Evolutionary conservation across 352 stramenopile species (phyloP).

Genomic region (Pythium dissotocum): DNA sequence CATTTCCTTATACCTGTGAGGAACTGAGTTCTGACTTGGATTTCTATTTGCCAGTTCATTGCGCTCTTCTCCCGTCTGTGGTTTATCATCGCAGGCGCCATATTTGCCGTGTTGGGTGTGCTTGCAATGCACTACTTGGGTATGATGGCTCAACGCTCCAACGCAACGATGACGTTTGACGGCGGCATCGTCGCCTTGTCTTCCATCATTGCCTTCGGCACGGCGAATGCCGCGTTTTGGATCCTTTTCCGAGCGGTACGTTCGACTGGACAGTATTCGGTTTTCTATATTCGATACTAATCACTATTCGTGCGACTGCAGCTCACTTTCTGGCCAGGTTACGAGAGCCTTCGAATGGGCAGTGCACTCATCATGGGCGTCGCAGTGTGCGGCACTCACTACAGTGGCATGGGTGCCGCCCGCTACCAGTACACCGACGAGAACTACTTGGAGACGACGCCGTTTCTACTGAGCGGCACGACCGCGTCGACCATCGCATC

Average conservation of each 20-base stretch:
- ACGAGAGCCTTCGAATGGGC: slow-evolving; percentile 50
- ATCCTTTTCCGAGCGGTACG: slow-evolving; percentile 65
- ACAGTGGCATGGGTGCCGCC: slow-evolving; percentile 59
- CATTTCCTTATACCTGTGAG: too few relatives aligned
- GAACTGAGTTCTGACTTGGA: too few relatives aligned
- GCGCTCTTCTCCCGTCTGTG: slow-evolving; percentile 61
- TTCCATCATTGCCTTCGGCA: slow-evolving; percentile 56
- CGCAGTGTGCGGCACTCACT: slow-evolving; percentile 72
- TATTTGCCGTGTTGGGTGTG: slow-evolving; percentile 61
- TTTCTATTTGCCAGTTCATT: slow-evolving; percentile 29
- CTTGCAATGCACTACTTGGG: slow-evolving; percentile 54
- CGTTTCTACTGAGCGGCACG: slow-evolving; percentile 38
- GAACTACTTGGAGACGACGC: slow-evolving; percentile 30
- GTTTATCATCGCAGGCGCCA: slow-evolving; percentile 44
- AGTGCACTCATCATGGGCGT: slow-evolving; percentile 72
- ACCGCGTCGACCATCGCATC: slow-evolving; percentile 44
- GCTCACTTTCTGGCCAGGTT: slow-evolving; percentile 67
- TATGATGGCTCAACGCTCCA: slow-evolving; percentile 64
- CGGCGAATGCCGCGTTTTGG: slow-evolving; percentile 67
- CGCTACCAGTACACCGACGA: slow-evolving; percentile 49
- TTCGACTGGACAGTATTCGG: neutral
- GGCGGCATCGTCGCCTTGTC: slow-evolving; percentile 47
- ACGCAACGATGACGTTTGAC: slow-evolving; percentile 47
- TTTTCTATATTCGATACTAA: neutral
- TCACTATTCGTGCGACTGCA: slow-evolving; percentile 9